These are phyloP conservation scores for Termitomyces sp. DNA, from an alignment of 768 basidiomycete species.

Conservation along the genomic window DNA sequence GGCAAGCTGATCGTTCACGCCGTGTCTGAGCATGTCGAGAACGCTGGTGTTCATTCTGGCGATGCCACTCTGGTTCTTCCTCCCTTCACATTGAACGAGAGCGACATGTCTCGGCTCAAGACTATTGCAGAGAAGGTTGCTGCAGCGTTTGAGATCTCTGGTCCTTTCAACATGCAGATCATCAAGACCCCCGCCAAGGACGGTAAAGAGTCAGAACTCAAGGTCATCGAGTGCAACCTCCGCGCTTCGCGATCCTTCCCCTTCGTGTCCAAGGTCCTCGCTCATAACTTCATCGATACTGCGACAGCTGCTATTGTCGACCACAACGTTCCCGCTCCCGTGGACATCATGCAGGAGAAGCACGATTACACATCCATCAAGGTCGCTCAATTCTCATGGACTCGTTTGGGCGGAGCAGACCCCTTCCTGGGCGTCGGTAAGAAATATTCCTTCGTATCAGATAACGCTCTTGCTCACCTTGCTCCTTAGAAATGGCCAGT, in stretches of 20 bases:
- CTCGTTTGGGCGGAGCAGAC: conserved; percentile 91
- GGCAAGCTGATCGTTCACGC: conserved; percentile 93
- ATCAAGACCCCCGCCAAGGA: conserved; percentile 73
- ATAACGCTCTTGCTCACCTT: not conserved
- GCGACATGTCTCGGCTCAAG: conserved; percentile 86
- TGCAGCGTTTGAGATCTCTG: conserved; percentile 91
- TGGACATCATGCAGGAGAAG: conserved; percentile 88
- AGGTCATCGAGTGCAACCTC: conserved; percentile 98
- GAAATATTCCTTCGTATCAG: conserved; percentile 24
- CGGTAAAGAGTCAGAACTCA: conserved; percentile 63
- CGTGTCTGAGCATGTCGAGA: conserved; percentile 97
- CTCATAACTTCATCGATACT: conserved; percentile 94
- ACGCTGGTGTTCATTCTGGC: conserved; percentile 97
- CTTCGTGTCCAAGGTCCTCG: conserved; percentile 97
- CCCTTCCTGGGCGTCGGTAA: conserved; percentile 93
- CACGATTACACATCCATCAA: conserved; percentile 95
- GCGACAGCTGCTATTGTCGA: conserved; percentile 87
- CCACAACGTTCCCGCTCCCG: conserved; percentile 82
- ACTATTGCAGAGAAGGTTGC: conserved; percentile 94
- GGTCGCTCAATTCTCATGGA: conserved; percentile 98
- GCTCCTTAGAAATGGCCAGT: conserved; percentile 84
- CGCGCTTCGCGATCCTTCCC: conserved; percentile 98
- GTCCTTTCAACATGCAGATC: conserved; percentile 99
- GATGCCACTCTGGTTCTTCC: conserved; percentile 98
- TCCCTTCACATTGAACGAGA: conserved; percentile 73